These are phyloP conservation scores for Didymosphaeria variabile DNA, from an alignment of 2,329 filamentous ascomycete genomes.

Conservation along the genomic window DNA sequence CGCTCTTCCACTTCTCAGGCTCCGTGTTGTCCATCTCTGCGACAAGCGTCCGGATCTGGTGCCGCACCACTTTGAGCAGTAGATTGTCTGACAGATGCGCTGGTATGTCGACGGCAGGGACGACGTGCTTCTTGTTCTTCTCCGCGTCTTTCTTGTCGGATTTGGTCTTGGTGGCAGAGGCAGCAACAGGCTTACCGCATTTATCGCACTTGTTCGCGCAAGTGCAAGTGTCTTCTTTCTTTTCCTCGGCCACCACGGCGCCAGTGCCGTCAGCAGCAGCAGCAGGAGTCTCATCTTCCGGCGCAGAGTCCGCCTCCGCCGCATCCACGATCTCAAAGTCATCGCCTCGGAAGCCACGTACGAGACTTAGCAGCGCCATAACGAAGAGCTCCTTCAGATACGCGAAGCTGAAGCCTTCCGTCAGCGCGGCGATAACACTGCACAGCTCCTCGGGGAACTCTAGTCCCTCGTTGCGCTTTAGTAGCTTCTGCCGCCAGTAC, in stretches of 20 bases:
- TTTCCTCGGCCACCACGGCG: conserved; percentile 2
- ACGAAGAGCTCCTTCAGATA: conserved; percentile 55
- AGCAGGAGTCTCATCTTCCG: conserved; percentile 13
- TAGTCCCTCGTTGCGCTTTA: conserved; percentile 38
- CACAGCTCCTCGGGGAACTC: conserved; percentile 51
- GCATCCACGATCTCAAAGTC: conserved; percentile 35
- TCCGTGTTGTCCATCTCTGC: conserved; percentile 48
- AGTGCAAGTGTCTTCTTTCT: conserved; percentile 24
- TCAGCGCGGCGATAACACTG: conserved; percentile 43
- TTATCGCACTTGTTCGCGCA: conserved; percentile 29
- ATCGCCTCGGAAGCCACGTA: conserved; percentile 36
- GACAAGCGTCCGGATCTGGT: conserved; percentile 48
- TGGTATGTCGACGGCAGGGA: conserved; percentile 37
- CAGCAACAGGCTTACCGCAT: conserved; percentile 30
- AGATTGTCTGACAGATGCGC: conserved; percentile 33
- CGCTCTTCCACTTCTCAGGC: conserved; percentile 25
- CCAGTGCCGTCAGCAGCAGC: background rate
- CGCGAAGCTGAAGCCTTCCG: conserved; percentile 53
- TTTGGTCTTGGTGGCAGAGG: background rate
- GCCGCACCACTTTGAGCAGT: conserved; percentile 44
- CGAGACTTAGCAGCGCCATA: conserved; percentile 48
- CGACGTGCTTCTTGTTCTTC: conserved; percentile 28
- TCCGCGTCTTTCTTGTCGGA: conserved; percentile 21
- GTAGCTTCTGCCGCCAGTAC: conserved; percentile 53
- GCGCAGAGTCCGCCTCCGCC: conserved; percentile 34